Evolutionary conservation across 2,329 filamentous ascomycete species (phyloP), one percentile per base, ranked within the genome.

Genomic region (Emydomyces testavorans): DNA sequence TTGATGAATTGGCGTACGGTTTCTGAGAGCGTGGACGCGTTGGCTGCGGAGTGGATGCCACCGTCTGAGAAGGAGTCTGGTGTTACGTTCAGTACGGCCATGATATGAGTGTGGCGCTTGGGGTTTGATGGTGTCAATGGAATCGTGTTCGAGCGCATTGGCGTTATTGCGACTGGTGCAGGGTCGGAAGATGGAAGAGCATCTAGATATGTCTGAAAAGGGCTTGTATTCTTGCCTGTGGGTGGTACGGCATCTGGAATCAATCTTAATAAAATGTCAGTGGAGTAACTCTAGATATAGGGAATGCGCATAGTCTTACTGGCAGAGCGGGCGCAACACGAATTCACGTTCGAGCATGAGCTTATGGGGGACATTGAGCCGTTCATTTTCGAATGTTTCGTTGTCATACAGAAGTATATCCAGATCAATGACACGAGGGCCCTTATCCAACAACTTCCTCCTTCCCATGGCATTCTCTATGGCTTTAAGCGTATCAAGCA

Each of bases 41-140:
- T 71, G 10, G 66, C 60, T 20, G 70, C 59, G 36, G 69, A 66
- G 63, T 88, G 77, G 6, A 71, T 60, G 6, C 88, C 88, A 46
- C 88, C 90, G 61, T 96, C 89, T 1, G 90, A 96, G 70, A 98
- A 98, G 7, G 90, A 96, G 67, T 98, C 90, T 0, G 90, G 90
- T 0, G 92, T 96, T 45, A 94, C 70, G 65, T 98, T 98, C 38
- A 96, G 73, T 54, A 98, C 94, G 47, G 85, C 85, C 92, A 98
- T 98, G 56, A 95, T 68, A 38, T 79, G 78, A 0, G 90, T 95
- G 46, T 70, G 72, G 40, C 81, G 76, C 38, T 59, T 61, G 0
- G 69, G 64, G 51, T 73, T 71, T 5, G 73, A 67, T 15, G 84
- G 73, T 43, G 77, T 76, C 32, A 92, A 66, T 1, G 78, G 70